Evolutionary conservation across 2,329 filamentous ascomycete genomes (phyloP).

Genomic region (Trichoderma lentiforme): DNA sequence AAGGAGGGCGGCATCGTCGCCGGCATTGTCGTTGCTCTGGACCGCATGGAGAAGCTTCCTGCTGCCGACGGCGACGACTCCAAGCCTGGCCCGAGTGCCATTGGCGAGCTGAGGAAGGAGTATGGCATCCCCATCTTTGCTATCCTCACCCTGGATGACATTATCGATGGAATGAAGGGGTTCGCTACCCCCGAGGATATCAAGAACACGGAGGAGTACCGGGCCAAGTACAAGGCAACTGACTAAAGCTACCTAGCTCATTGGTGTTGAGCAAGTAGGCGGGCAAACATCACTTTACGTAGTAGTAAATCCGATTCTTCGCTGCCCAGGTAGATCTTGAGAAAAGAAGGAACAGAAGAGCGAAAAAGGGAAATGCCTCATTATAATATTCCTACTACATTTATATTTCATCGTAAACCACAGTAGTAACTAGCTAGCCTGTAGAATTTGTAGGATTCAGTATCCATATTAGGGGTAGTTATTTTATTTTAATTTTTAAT

Average conservation of each 20-base stretch:
- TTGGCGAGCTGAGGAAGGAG: conserved; percentile 80
- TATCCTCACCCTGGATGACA: conserved; percentile 80
- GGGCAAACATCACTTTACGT: background rate
- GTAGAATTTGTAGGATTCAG: background rate
- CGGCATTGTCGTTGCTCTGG: conserved; percentile 84
- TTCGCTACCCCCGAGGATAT: conserved; percentile 62
- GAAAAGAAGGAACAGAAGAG: background rate
- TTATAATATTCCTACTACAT: background rate
- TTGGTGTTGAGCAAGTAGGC: background rate
- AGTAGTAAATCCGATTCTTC: background rate
- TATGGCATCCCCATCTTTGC: conserved; percentile 79
- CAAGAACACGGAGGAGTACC: conserved; percentile 69
- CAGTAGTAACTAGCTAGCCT: background rate
- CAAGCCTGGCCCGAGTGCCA: conserved; percentile 70
- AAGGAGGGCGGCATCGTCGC: conserved; percentile 80
- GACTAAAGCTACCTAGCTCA: conserved; percentile 39
- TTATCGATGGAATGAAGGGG: conserved; percentile 66
- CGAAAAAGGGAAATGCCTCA: background rate
- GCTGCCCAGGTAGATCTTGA: background rate
- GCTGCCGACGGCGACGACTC: conserved; percentile 62
- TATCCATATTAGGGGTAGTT: background rate
- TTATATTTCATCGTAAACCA: background rate
- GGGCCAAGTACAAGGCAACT: conserved; percentile 59
- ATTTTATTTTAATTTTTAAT: background rate
- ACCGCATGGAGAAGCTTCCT: conserved; percentile 80